Percentiles rank a stretch among this genome's conserved stretches.
Evolutionary conservation across 345 rosid genomes (phyloP).

Genomic region (Theobroma cacao): DNA sequence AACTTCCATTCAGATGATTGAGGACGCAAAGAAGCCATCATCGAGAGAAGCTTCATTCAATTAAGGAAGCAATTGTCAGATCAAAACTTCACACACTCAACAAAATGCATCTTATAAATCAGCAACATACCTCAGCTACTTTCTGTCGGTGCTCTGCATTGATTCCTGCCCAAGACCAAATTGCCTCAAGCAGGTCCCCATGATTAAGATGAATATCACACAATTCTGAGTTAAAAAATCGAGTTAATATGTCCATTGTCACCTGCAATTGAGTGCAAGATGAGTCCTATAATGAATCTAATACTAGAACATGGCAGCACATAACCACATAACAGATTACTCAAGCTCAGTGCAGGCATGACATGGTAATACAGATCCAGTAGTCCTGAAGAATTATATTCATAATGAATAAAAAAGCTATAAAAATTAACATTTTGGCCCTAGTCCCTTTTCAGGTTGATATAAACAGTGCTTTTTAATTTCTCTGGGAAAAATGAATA

Average conservation of each 20-base stretch:
- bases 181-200: constrained; percentile 81
- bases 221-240: constrained; percentile 55
- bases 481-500: background rate
- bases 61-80: constrained; percentile 27
- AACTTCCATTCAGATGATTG: constrained; percentile 90
- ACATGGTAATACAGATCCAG: background rate
- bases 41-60: constrained; percentile 73
- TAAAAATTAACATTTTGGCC: background rate
- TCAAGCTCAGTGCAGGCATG: background rate
- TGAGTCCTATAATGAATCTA: constrained; percentile 6
- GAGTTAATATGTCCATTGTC: constrained; percentile 60
- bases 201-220: constrained; percentile 93
- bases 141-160: constrained; percentile 75
- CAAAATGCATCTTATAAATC: background rate
- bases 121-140: constrained; percentile 79
- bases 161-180: constrained; percentile 96
- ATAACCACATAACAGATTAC: background rate
- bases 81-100: constrained; percentile 13
- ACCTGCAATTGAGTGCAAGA: constrained; percentile 42
- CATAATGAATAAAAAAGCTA: background rate
- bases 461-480: background rate
- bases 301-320: background rate
- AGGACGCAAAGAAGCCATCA: constrained; percentile 85
- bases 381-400: background rate
- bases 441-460: background rate